Evolutionary conservation across 768 basidiomycete genomes (phyloP).

Genomic region (Amanita fuliginea): DNA sequence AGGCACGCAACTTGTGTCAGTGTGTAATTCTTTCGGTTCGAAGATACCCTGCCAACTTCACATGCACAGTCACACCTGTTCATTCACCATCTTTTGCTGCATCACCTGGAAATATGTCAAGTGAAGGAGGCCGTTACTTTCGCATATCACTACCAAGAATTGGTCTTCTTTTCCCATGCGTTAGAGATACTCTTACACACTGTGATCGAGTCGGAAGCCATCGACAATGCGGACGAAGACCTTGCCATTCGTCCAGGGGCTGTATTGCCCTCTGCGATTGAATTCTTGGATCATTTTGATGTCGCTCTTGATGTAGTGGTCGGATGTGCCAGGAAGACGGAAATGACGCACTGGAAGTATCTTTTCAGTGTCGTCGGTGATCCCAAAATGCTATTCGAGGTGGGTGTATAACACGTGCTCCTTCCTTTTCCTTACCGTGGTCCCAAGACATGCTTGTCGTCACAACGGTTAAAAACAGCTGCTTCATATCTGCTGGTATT

Average conservation of each 20-base stretch:
- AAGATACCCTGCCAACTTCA: background rate
- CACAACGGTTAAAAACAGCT: slow-evolving; percentile 74
- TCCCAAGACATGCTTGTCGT: slow-evolving; percentile 57
- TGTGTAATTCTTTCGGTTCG: slow-evolving; percentile 2
- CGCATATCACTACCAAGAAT: slow-evolving; percentile 74
- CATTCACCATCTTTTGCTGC: slow-evolving; percentile 81
- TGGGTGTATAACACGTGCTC: slow-evolving; percentile 17
- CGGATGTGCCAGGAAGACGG: slow-evolving; percentile 92
- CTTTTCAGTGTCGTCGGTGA: slow-evolving; percentile 87
- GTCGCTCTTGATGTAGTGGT: slow-evolving; percentile 88
- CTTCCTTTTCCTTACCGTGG: background rate
- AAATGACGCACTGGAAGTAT: slow-evolving; percentile 81
- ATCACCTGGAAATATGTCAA: slow-evolving; percentile 57
- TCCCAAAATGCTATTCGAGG: slow-evolving; percentile 87
- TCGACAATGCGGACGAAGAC: slow-evolving; percentile 19
- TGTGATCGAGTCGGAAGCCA: slow-evolving; percentile 78
- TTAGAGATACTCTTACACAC: slow-evolving; percentile 91
- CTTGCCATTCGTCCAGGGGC: slow-evolving; percentile 19
- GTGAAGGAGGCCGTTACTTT: slow-evolving; percentile 75
- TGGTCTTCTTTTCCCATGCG: slow-evolving; percentile 90
- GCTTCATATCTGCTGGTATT: slow-evolving; percentile 89
- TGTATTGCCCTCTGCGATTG: slow-evolving; percentile 59
- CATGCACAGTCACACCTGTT: slow-evolving; percentile 76
- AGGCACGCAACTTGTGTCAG: slow-evolving; percentile 78
- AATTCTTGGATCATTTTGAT: slow-evolving; percentile 93